These are phyloP conservation scores for Acacia concinna DNA, from an alignment of 331 rosid genomes.

Conservation along the genomic window DNA sequence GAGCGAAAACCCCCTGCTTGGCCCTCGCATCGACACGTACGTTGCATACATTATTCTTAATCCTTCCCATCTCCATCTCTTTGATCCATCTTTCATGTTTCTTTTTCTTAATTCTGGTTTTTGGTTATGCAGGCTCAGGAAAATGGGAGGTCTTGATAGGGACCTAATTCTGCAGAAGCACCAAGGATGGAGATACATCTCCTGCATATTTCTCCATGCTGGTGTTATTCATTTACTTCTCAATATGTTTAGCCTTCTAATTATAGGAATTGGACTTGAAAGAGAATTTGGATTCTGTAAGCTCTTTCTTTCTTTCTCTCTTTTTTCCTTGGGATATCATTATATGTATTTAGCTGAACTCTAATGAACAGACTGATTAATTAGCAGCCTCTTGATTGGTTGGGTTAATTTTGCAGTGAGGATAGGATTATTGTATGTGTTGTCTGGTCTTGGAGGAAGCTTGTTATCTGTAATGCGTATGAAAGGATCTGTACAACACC, in stretches of 20 bases:
- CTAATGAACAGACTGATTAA: neutral
- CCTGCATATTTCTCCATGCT: constrained; percentile 95
- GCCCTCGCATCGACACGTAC: constrained; percentile 64
- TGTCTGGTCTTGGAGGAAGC: constrained; percentile 85
- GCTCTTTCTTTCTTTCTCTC: constrained; percentile 27
- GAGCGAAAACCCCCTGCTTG: constrained; percentile 70
- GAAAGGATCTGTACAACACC: neutral
- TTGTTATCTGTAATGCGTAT: constrained; percentile 51
- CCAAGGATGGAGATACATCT: constrained; percentile 74
- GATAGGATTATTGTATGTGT: constrained; percentile 60
- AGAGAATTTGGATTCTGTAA: constrained; percentile 86
- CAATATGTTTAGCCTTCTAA: constrained; percentile 80
- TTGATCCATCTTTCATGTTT: neutral
- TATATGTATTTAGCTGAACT: neutral
- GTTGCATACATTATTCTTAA: neutral
- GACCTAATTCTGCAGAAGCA: constrained; percentile 43
- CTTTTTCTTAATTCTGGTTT: neutral
- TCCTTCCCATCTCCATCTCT: neutral
- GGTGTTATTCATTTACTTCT: constrained; percentile 77
- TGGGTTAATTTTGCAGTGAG: constrained; percentile 55
- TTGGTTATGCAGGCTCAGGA: constrained; percentile 49
- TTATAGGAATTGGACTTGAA: constrained; percentile 78
- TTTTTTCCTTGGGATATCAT: neutral
- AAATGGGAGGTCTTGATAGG: constrained; percentile 66
- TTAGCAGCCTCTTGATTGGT: neutral